A percentile compares a stretch with the other conserved stretches of the same genome.
Conservation (phyloP, 208 protist species). For the Acanthamoeba culbertsoni region DNA sequence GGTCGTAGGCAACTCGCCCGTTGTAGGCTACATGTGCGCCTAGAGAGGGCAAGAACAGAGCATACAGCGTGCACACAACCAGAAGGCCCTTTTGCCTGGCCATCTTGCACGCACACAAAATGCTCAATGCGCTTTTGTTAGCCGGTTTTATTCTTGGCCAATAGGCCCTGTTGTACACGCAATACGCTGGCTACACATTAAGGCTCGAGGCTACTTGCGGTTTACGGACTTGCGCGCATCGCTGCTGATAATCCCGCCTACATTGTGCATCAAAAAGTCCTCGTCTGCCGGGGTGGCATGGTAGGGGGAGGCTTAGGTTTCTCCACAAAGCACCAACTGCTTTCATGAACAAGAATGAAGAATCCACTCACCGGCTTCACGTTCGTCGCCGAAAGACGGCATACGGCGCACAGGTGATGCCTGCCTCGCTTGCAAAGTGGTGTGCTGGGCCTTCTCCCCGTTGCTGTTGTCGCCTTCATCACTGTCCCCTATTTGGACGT, state of each 20-base stretch:
- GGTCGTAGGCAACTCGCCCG: neutral
- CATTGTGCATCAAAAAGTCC: neutral
- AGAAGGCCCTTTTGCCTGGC: too few species aligned
- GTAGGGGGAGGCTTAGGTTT: neutral
- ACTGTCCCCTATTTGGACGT: neutral
- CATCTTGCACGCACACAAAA: too few species aligned
- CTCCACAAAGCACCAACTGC: too few species aligned
- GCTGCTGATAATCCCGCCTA: neutral
- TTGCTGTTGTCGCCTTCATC: neutral
- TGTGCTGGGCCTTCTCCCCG: neutral
- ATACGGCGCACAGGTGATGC: too few species aligned
- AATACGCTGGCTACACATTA: too few species aligned
- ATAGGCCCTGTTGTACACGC: too few species aligned
- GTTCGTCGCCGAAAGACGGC: neutral
- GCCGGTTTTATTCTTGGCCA: too few species aligned
- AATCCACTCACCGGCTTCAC: neutral
- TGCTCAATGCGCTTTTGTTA: too few species aligned
- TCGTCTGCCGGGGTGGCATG: neutral
- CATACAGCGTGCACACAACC: too few species aligned
- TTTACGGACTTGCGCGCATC: neutral
- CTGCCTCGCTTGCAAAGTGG: neutral
- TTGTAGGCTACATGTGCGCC: neutral
- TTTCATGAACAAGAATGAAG: neutral
- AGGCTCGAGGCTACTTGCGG: too few species aligned
- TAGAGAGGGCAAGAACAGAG: too few species aligned